A percentile compares a stretch with the other conserved stretches of the same genome.
phyloP scores from a whole-genome alignment of 495 filamentous ascomycete species.

The Tetracladium marchalianum region DNA sequence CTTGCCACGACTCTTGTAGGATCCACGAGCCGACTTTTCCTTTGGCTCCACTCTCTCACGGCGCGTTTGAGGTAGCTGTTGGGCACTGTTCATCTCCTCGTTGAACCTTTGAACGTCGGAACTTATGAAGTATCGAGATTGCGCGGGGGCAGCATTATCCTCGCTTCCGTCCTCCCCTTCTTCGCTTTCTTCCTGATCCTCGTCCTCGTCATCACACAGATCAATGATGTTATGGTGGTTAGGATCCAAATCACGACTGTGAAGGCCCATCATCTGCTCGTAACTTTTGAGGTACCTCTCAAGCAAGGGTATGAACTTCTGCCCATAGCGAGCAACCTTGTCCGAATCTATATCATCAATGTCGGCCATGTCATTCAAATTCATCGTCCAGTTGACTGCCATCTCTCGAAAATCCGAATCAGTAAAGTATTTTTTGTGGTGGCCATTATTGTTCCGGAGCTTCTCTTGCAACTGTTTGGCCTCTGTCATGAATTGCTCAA shows the following conservation, averaged over 20 bases:
- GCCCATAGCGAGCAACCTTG: conserved; percentile 61
- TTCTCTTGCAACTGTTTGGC: conserved; percentile 57
- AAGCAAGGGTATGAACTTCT: conserved; percentile 55
- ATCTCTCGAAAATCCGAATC: conserved; percentile 75
- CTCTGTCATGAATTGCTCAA: conserved; percentile 60
- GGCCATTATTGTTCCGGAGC: conserved; percentile 50
- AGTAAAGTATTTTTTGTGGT: conserved; percentile 59
- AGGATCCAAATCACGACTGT: conserved; percentile 23
- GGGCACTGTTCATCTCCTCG: conserved; percentile 6
- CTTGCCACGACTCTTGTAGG: background rate
- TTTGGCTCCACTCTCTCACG: background rate
- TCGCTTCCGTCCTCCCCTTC: conserved; percentile 18
- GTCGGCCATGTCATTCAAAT: conserved; percentile 44
- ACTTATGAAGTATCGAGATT: background rate
- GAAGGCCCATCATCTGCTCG: conserved; percentile 37
- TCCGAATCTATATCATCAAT: conserved; percentile 63
- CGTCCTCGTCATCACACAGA: conserved; percentile 52
- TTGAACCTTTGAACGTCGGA: background rate
- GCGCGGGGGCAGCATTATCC: background rate
- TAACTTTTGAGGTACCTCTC: conserved; percentile 45
- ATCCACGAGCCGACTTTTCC: background rate
- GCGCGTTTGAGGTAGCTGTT: background rate
- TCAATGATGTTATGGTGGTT: conserved; percentile 60
- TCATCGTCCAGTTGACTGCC: conserved; percentile 62
- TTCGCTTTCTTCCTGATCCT: conserved; percentile 32